Evolutionary conservation across 805 yeast genomes (phyloP).

Genomic region (Wickerhamomyces pijperi): DNA sequence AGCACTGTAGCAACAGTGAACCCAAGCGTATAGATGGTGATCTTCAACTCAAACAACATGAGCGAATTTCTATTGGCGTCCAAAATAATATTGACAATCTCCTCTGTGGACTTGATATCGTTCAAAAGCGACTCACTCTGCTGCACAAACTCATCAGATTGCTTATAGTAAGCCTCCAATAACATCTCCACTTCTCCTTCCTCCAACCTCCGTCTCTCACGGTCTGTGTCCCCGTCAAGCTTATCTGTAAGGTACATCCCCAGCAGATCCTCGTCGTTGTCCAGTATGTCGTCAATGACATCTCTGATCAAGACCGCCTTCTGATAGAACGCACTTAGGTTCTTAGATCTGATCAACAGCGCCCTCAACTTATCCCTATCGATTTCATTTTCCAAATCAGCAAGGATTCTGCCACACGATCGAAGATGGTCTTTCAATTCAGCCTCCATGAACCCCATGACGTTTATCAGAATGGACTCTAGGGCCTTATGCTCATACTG

Average conservation of each 20-base stretch:
- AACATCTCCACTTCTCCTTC: constrained; percentile 78
- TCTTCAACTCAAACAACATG: constrained; percentile 76
- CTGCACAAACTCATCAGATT: constrained; percentile 88
- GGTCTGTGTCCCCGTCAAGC: constrained; percentile 8
- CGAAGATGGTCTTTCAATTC: constrained; percentile 52
- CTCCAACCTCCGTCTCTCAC: constrained; percentile 19
- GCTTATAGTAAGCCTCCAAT: constrained; percentile 80
- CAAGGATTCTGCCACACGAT: constrained; percentile 51
- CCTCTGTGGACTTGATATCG: constrained; percentile 86
- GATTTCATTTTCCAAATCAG: constrained; percentile 68
- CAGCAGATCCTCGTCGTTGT: constrained; percentile 75
- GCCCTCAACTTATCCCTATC: constrained; percentile 68
- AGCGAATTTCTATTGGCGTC: constrained; percentile 87
- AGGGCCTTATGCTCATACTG: constrained; percentile 73
- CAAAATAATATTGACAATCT: constrained; percentile 79
- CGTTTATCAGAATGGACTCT: constrained; percentile 73
- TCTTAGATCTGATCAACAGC: constrained; percentile 61
- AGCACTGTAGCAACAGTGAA: constrained; percentile 74
- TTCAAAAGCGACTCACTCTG: constrained; percentile 73
- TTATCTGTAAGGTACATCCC: constrained; percentile 63
- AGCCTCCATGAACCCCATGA: constrained; percentile 67
- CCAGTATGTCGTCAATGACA: constrained; percentile 74
- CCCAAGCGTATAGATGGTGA: constrained; percentile 76
- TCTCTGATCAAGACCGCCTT: constrained; percentile 65
- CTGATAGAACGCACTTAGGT: constrained; percentile 63